Evolutionary conservation across 2,329 filamentous ascomycete species (phyloP).

Genomic region (Thielaviopsis musarum): DNA sequence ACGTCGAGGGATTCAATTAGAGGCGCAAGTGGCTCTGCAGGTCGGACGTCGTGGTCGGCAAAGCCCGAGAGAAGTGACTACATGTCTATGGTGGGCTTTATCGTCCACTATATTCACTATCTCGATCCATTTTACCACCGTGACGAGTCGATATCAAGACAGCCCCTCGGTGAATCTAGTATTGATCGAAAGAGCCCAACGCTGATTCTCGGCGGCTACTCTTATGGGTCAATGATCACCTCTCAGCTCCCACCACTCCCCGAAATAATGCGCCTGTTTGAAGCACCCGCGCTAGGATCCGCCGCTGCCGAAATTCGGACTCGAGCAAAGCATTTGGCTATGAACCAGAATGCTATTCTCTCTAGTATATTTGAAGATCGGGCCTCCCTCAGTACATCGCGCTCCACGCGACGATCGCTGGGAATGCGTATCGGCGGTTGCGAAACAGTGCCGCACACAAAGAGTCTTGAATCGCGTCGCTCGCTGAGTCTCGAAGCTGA

Average conservation of each 20-base stretch:
- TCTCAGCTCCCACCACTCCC: conserved; percentile 49
- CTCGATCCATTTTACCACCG: conserved; percentile 26
- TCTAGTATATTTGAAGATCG: conserved; percentile 21
- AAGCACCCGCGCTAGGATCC: conserved; percentile 32
- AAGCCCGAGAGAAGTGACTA: conserved; percentile 72
- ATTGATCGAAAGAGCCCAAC: conserved; percentile 14
- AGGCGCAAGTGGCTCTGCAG: conserved; percentile 58
- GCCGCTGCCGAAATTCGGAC: conserved; percentile 51
- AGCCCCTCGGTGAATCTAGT: background rate
- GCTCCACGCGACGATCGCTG: conserved; percentile 16
- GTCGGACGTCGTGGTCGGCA: conserved; percentile 74
- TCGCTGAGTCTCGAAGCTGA: conserved; percentile 28
- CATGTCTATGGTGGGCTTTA: conserved; percentile 62
- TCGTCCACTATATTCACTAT: conserved; percentile 53
- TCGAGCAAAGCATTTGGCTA: conserved; percentile 51
- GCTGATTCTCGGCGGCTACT: conserved; percentile 63
- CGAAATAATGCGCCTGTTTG: conserved; percentile 43
- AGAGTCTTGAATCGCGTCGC: conserved; percentile 23
- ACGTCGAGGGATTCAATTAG: conserved; percentile 26
- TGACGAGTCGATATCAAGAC: conserved; percentile 1
- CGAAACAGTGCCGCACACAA: conserved; percentile 25
- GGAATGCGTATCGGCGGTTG: conserved; percentile 34
- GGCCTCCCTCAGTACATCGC: conserved; percentile 16
- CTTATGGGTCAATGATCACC: conserved; percentile 75
- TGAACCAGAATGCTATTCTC: conserved; percentile 38